Conservation (phyloP, 441 rosid genomes). For the Theobroma grandiflorum region DNA sequence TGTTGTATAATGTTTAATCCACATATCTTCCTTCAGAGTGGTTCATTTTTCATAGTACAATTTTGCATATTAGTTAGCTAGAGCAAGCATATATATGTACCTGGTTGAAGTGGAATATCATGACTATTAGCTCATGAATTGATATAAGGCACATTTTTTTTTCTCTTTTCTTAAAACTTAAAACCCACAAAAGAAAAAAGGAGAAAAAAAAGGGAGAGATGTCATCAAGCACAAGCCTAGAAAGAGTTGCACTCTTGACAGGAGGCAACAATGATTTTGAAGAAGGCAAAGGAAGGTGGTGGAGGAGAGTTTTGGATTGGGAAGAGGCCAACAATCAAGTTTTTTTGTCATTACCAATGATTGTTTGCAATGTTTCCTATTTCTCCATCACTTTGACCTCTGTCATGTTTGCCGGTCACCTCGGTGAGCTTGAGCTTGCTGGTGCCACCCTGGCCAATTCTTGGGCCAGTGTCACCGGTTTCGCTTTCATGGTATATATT, state of each 20-base stretch:
- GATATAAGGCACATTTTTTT: too few species aligned
- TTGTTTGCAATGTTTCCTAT: conserved; percentile 57
- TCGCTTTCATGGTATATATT: conserved; percentile 62
- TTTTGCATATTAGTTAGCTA: too few species aligned
- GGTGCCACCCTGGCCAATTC: conserved; percentile 86
- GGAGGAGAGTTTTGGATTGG: conserved; percentile 48
- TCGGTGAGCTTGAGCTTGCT: conserved; percentile 78
- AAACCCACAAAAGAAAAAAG: too few species aligned
- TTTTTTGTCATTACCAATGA: conserved; percentile 67
- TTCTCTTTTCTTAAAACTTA: too few species aligned
- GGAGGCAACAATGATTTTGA: conserved; percentile 20
- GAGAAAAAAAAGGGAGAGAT: neutral
- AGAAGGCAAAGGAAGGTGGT: conserved; percentile 28
- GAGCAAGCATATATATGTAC: too few species aligned
- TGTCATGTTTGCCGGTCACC: conserved; percentile 85
- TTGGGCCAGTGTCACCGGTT: conserved; percentile 82
- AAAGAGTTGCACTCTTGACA: conserved; percentile 32
- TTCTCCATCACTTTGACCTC: conserved; percentile 65
- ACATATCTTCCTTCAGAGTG: too few species aligned
- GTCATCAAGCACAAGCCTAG: neutral
- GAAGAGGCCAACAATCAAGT: conserved; percentile 61
- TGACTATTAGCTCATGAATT: too few species aligned
- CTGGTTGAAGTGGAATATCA: too few species aligned
- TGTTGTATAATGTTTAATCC: too few species aligned
- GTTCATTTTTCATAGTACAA: too few species aligned